Conservation (phyloP, 441 rosid genomes). For the Populus tomentosa region DNA sequence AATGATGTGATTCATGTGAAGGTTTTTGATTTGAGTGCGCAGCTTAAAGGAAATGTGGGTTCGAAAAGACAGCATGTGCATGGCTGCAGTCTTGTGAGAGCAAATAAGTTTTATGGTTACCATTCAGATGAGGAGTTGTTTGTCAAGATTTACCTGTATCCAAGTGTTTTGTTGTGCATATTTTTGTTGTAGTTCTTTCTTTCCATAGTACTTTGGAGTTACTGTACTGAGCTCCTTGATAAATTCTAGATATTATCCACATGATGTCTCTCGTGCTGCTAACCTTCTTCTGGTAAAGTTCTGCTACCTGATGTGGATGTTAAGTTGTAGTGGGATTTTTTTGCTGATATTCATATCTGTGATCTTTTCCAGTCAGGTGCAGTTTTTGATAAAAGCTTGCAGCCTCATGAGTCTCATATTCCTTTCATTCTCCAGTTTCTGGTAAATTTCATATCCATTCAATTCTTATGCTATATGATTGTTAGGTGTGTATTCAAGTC, state of each 20-base stretch:
- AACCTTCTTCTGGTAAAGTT: conserved; percentile 67
- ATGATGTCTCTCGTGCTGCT: conserved; percentile 85
- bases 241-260: conserved; percentile 71
- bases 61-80: conserved; percentile 85
- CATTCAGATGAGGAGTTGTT: conserved; percentile 81
- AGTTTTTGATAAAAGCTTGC: conserved; percentile 67
- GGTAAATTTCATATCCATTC: conserved; percentile 35
- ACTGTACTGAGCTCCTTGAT: conserved; percentile 42
- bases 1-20: conserved; percentile 7
- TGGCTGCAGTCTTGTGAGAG: conserved; percentile 80
- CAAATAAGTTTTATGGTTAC: conserved; percentile 85
- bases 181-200: not conserved
- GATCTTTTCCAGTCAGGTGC: conserved; percentile 61
- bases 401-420: conserved; percentile 95
- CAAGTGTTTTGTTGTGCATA: conserved; percentile 18
- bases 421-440: conserved; percentile 92
- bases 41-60: conserved; percentile 71
- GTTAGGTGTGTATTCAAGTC: not conserved
- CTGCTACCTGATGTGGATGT: conserved; percentile 8
- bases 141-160: conserved; percentile 92
- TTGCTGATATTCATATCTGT: not conserved
- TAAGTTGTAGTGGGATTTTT: conserved; percentile 1
- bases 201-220: not conserved
- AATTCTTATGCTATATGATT: not conserved
- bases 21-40: conserved; percentile 28